Conservation (phyloP, 2,329 filamentous ascomycete species). For the Fusarium metavorans region DNA sequence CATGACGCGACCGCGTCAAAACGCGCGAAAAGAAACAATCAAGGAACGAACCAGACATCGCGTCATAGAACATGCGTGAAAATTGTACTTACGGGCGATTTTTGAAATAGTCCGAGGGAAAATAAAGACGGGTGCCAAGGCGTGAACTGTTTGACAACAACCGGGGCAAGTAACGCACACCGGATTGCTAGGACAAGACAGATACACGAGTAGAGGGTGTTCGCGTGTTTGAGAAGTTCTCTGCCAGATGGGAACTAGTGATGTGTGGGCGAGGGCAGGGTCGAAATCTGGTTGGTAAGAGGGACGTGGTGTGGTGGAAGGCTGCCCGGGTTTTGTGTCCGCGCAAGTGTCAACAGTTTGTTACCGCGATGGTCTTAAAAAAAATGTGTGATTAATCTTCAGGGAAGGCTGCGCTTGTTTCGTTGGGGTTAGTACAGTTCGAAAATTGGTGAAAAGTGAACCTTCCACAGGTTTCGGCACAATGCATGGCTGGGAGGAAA, state of each 20-base stretch:
- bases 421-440: conserved; percentile 14
- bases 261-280: conserved; percentile 31
- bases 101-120: conserved; percentile 45
- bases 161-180: conserved; percentile 39
- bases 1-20: conserved; percentile 5
- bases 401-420: conserved; percentile 1
- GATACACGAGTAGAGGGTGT: conserved; percentile 43
- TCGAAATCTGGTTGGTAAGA: conserved; percentile 35
- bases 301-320: conserved; percentile 26
- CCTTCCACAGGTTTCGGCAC: neutral
- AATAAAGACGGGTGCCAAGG: conserved; percentile 20
- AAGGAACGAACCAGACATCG: conserved; percentile 19
- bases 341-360: conserved; percentile 24
- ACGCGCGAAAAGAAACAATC: conserved; percentile 26
- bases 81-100: conserved; percentile 52
- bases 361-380: conserved; percentile 9
- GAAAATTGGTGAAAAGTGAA: conserved; percentile 2
- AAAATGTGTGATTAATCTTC: neutral
- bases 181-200: conserved; percentile 41
- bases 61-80: conserved; percentile 24
- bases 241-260: conserved; percentile 25
- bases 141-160: conserved; percentile 34
- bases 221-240: conserved; percentile 42
- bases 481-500: conserved; percentile 4
- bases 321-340: conserved; percentile 27